These are phyloP conservation scores for Akanthomyces muscarius DNA, from an alignment of 2,329 filamentous ascomycete species.

Conservation along the genomic window DNA sequence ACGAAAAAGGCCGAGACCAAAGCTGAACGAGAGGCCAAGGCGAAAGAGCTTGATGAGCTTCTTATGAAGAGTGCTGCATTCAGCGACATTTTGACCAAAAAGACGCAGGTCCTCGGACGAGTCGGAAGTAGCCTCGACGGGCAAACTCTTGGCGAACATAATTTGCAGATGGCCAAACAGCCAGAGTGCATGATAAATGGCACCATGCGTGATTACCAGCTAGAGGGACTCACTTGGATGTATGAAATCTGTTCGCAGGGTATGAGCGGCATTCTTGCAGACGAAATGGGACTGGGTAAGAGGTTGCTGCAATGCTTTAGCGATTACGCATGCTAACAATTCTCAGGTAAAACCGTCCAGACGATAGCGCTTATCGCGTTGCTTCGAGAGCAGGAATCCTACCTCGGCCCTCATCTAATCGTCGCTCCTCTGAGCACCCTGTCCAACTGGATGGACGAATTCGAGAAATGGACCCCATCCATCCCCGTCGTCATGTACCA, in stretches of 20 bases:
- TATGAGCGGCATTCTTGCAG: conserved; percentile 84
- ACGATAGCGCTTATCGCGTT: conserved; percentile 85
- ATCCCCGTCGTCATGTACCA: conserved; percentile 92
- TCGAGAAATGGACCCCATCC: conserved; percentile 80
- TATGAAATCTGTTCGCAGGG: conserved; percentile 77
- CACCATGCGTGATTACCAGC: conserved; percentile 88
- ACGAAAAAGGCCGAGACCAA: conserved; percentile 49
- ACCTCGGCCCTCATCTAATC: conserved; percentile 82
- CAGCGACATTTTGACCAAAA: conserved; percentile 59
- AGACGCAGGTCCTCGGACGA: conserved; percentile 58
- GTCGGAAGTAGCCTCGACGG: conserved; percentile 59
- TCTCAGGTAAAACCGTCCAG: conserved; percentile 78
- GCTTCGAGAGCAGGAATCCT: conserved; percentile 78
- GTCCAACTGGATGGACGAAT: conserved; percentile 95
- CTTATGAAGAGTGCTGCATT: conserved; percentile 58
- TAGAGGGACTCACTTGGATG: conserved; percentile 95
- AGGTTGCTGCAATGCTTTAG: not conserved
- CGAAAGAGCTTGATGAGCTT: conserved; percentile 55
- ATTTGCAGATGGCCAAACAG: conserved; percentile 77
- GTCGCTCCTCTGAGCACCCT: conserved; percentile 87
- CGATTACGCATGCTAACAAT: conserved; percentile 12
- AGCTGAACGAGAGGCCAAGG: conserved; percentile 54
- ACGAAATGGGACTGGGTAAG: conserved; percentile 82
- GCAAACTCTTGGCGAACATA: conserved; percentile 56
- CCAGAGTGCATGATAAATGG: conserved; percentile 81